Evolutionary conservation across 495 filamentous ascomycete genomes (phyloP), one percentile per base, ranked within the genome.

Genomic region (Talaromyces proteolyticus): DNA sequence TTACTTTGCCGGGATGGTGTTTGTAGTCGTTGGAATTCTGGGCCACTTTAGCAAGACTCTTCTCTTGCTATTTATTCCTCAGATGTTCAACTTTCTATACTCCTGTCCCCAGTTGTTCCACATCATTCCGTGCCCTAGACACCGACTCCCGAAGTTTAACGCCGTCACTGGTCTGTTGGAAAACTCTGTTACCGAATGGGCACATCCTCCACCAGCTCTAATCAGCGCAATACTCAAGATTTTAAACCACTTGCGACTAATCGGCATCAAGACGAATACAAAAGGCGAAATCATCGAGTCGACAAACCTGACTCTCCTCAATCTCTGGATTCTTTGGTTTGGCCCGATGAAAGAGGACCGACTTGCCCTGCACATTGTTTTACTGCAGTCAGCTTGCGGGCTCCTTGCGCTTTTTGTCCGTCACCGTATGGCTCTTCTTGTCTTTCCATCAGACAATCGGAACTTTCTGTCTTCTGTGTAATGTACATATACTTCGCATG

Each of bases 1-100:
- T 75, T 99, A 99, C 66, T 95, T 99, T 58, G 92, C 93, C 0
- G 93, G 93, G 50, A 99, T 97, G 91, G 89, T 96, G 10, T 97
- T 99, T 59, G 94, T 91, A 16, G 91, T 96, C 47, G 93, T 97
- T 52, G 89, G 89, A 42, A 96, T 99, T 51, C 73, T 96, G 19
- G 93, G 93, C 1, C 93, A 99, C 68, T 99, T 99, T 67, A 91
- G 87, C 74, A 99, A 99, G 72, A 99, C 93, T 17, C 73, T 99
- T 38, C 78, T 96, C 34, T 76, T 97, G 44, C 73, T 97, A 1
- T 86, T 99, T 55, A 77, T 97, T 12, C 93, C 93, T 16, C 93
- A 99, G 69, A 88, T 91, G 52, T 88, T 94, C 77, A 99, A 99
- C 65, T 97, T 96, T 61, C 41, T 94, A 48, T 99, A 96, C 67